Evolutionary conservation across 139 green algal genomes (phyloP).

Genomic region (Monoraphidium neglectum): DNA sequence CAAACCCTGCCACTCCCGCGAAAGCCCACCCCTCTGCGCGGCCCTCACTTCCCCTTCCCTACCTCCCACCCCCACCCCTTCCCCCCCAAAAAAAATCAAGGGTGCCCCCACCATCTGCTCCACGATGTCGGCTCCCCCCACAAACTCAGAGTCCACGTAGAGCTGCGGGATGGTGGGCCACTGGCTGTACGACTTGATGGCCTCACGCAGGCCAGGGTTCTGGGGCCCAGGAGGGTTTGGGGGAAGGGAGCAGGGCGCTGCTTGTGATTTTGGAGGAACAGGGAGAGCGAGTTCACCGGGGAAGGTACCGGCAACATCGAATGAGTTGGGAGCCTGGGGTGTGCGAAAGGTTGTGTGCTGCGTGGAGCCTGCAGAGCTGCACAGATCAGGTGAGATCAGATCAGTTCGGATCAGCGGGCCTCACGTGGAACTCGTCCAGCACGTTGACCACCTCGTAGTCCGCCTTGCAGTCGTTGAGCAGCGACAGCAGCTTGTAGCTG

Average conservation of each 20-base stretch:
- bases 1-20: no score
- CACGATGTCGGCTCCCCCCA: slow-evolving; percentile 93
- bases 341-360: no score
- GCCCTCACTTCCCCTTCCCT: slow-evolving; percentile 45
- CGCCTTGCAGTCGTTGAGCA: slow-evolving; percentile 20
- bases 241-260: neutral
- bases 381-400: no score
- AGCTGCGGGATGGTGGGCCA: slow-evolving; percentile 98
- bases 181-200: slow-evolving; percentile 91
- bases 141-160: slow-evolving; percentile 90
- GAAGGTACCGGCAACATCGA: no score
- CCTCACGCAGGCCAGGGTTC: slow-evolving; percentile 88
- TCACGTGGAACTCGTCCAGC: slow-evolving; percentile 85
- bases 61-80: no score
- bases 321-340: no score
- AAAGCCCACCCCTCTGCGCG: no score
- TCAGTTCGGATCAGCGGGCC: no score
- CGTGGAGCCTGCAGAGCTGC: no score
- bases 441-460: slow-evolving; percentile 91
- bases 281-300: neutral
- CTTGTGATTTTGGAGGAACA: neutral
- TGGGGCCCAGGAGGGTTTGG: slow-evolving; percentile 31
- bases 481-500: slow-evolving; percentile 74
- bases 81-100: no score
- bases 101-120: slow-evolving; percentile 80